phyloP scores from a whole-genome alignment of 2,329 filamentous ascomycete species.

The Bisporella sp. region DNA sequence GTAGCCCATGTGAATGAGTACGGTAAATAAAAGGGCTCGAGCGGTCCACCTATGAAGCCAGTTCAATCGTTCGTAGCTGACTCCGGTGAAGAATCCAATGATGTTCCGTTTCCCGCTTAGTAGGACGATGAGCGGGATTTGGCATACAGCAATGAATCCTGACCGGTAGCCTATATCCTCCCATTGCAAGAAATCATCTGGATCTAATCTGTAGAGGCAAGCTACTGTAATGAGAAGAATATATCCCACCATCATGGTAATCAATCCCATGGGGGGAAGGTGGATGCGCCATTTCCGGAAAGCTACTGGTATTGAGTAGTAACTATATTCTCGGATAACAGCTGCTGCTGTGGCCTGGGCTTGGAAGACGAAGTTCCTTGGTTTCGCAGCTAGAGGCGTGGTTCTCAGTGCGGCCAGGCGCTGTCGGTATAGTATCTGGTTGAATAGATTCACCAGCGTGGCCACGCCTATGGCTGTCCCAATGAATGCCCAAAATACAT shows the following conservation, averaged over 20 bases:
- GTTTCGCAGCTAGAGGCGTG: slow-evolving; percentile 41
- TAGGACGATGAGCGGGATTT: slow-evolving; percentile 57
- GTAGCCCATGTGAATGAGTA: slow-evolving; percentile 30
- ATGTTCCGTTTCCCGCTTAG: slow-evolving; percentile 53
- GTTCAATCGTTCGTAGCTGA: slow-evolving; percentile 63
- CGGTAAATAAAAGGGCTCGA: slow-evolving; percentile 60
- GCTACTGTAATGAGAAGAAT: slow-evolving; percentile 31
- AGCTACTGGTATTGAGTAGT: slow-evolving; percentile 35
- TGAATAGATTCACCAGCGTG: slow-evolving; percentile 37
- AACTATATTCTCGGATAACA: slow-evolving; percentile 43
- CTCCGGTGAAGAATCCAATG: slow-evolving; percentile 53
- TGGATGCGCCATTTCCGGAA: slow-evolving; percentile 26
- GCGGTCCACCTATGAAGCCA: slow-evolving; percentile 69
- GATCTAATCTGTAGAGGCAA: slow-evolving; percentile 30
- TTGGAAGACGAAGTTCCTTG: slow-evolving; percentile 39
- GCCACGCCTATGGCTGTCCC: slow-evolving; percentile 37
- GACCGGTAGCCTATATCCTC: slow-evolving; percentile 49
- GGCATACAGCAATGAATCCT: slow-evolving; percentile 57
- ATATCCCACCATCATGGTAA: slow-evolving; percentile 30
- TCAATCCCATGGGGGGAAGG: slow-evolving; percentile 29
- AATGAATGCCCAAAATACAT: slow-evolving; percentile 40
- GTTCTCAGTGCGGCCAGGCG: slow-evolving; percentile 37
- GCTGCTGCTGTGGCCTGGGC: slow-evolving; percentile 46
- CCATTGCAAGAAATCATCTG: slow-evolving; percentile 19
- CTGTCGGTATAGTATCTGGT: slow-evolving; percentile 40